Conservation (phyloP, 495 filamentous ascomycete genomes). For the Penicillium macrosclerotiorum region DNA sequence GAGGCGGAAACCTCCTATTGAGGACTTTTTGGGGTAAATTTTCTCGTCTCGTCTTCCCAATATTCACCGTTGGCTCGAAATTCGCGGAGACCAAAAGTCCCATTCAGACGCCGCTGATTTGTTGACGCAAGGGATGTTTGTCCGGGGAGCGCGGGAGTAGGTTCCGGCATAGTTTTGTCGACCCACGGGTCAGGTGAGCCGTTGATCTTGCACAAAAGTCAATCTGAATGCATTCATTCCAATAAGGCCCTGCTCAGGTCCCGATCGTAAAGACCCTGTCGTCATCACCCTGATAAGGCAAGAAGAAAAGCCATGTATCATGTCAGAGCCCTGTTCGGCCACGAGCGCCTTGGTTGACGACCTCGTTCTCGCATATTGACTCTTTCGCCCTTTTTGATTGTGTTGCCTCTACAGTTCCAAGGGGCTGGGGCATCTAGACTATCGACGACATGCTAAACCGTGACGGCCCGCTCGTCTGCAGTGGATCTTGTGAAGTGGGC, state of each 20-base stretch:
- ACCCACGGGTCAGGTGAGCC: slow-evolving; percentile 20
- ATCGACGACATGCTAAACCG: slow-evolving; percentile 5
- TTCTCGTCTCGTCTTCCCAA: too few species aligned
- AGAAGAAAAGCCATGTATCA: too few species aligned
- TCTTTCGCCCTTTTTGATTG: too few species aligned
- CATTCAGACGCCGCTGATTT: slow-evolving; percentile 11
- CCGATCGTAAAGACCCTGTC: slow-evolving; percentile 1
- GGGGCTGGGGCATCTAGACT: too few species aligned
- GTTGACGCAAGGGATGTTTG: slow-evolving; percentile 23
- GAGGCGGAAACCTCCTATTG: too few species aligned
- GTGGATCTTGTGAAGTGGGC: slow-evolving; percentile 6
- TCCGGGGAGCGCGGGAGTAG: slow-evolving; percentile 18
- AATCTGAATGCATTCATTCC: slow-evolving; percentile 15
- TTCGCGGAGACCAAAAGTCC: background rate
- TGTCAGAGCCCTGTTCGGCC: background rate
- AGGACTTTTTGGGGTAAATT: too few species aligned
- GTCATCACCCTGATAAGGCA: background rate
- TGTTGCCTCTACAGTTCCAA: too few species aligned
- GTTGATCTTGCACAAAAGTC: slow-evolving; percentile 12
- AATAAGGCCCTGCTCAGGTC: background rate
- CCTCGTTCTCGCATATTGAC: too few species aligned
- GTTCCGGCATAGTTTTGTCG: slow-evolving; percentile 22
- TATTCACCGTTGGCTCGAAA: too few species aligned
- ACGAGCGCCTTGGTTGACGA: too few species aligned
- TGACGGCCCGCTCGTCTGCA: slow-evolving; percentile 2